Evolutionary conservation across 306 rosid species (phyloP).

Genomic region (Mimosa pudica): DNA sequence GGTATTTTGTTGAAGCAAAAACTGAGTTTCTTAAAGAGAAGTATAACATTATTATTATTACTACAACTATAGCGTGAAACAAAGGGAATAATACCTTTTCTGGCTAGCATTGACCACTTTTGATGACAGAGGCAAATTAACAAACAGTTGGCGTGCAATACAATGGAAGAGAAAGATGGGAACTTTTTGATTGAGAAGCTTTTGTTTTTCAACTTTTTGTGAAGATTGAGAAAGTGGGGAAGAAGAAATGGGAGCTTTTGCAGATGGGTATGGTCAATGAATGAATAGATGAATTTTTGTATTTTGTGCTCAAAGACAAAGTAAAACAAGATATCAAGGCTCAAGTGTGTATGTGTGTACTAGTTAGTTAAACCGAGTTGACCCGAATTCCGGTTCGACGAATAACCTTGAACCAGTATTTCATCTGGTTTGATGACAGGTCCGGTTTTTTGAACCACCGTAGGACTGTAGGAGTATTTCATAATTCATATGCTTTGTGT

Average conservation of each 20-base stretch:
- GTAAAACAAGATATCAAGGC: too few species aligned
- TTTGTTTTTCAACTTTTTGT: neutral
- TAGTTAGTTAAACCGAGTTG: too few species aligned
- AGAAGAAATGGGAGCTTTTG: neutral
- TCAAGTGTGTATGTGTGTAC: too few species aligned
- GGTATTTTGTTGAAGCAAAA: constrained; percentile 34
- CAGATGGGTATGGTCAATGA: neutral
- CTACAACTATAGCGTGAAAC: constrained; percentile 27
- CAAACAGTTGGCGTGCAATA: constrained; percentile 39
- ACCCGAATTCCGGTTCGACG: too few species aligned
- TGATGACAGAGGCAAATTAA: constrained; percentile 33
- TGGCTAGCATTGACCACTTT: constrained; percentile 37
- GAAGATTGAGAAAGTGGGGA: neutral
- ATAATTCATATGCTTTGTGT: too few species aligned
- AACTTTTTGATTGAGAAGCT: neutral
- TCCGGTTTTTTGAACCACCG: too few species aligned
- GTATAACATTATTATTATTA: neutral
- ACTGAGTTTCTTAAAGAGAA: constrained; percentile 29
- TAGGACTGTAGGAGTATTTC: too few species aligned
- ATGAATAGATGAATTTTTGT: neutral
- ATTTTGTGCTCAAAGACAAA: too few species aligned
- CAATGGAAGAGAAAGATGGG: neutral
- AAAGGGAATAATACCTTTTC: constrained; percentile 41
- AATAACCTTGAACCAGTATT: too few species aligned
- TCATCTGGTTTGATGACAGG: too few species aligned